Evolutionary conservation across 129 eudicot genomes (phyloP).

Genomic region (Lactuca saligna): DNA sequence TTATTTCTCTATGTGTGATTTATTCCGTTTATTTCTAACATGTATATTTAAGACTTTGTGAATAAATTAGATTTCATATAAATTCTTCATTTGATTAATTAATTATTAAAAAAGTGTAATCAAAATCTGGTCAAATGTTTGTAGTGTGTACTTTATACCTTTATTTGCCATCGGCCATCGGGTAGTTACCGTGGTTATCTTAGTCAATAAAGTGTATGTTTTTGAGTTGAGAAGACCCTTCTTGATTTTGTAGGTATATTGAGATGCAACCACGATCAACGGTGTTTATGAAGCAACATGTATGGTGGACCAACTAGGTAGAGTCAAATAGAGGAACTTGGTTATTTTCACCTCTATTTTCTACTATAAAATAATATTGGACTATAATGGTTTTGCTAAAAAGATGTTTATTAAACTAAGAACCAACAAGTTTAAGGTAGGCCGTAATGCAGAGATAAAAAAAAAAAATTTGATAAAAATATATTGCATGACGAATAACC

Average conservation of each 20-base stretch:
- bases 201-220: background rate
- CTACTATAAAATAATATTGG: background rate
- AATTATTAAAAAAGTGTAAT: background rate
- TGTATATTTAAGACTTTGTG: too few species aligned
- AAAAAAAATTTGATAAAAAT: too few species aligned
- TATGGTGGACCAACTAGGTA: conserved; percentile 6
- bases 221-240: conserved; percentile 1
- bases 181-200: background rate
- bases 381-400: background rate
- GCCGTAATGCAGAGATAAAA: too few species aligned
- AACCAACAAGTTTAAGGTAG: too few species aligned
- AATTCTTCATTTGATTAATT: too few species aligned
- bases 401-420: too few species aligned
- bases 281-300: conserved; percentile 15
- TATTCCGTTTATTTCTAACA: too few species aligned
- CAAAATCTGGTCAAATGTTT: background rate
- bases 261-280: conserved; percentile 24
- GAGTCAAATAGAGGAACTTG: background rate
- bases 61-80: too few species aligned
- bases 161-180: background rate
- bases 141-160: background rate
- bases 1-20: too few species aligned
- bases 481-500: too few species aligned
- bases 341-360: conserved; percentile 7
- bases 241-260: conserved; percentile 8